phyloP scores from a whole-genome alignment of 331 rosid species.

The Pyracantha coccinea region DNA sequence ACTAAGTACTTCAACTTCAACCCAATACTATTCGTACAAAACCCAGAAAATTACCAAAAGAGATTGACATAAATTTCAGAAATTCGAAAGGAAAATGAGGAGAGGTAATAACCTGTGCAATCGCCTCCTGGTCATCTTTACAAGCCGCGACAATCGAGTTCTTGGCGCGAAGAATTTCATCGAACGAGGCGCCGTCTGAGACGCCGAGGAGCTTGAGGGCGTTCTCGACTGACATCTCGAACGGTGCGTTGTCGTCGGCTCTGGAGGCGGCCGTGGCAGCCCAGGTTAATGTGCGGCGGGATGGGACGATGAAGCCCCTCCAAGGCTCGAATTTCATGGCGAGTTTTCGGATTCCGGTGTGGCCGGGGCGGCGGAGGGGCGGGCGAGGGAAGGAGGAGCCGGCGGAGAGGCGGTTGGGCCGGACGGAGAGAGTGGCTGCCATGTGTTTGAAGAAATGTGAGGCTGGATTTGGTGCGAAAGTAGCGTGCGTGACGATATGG shows the following conservation, averaged over 20 bases:
- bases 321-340: slow-evolving; percentile 19
- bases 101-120: slow-evolving; percentile 48
- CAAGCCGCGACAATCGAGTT: slow-evolving; percentile 64
- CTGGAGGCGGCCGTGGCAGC: slow-evolving; percentile 51
- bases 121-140: slow-evolving; percentile 62
- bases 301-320: slow-evolving; percentile 26
- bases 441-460: slow-evolving; percentile 27
- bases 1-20: not conserved
- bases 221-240: slow-evolving; percentile 86
- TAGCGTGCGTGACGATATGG: not conserved
- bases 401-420: slow-evolving; percentile 66
- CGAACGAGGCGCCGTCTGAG: slow-evolving; percentile 80
- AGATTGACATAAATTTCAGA: not conserved
- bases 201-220: slow-evolving; percentile 89
- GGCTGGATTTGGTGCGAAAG: slow-evolving; percentile 16
- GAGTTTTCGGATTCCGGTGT: slow-evolving; percentile 16
- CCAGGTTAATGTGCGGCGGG: slow-evolving; percentile 22
- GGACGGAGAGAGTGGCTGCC: slow-evolving; percentile 79
- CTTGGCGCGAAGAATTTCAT: slow-evolving; percentile 92
- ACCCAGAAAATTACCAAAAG: not conserved
- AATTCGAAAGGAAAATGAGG: not conserved
- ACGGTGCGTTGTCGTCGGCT: slow-evolving; percentile 85
- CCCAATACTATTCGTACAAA: not conserved
- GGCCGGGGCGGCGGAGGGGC: slow-evolving; percentile 24
- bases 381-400: slow-evolving; percentile 40